Evolutionary conservation across 768 basidiomycete genomes (phyloP).

Genomic region (Pholiota conissans): DNA sequence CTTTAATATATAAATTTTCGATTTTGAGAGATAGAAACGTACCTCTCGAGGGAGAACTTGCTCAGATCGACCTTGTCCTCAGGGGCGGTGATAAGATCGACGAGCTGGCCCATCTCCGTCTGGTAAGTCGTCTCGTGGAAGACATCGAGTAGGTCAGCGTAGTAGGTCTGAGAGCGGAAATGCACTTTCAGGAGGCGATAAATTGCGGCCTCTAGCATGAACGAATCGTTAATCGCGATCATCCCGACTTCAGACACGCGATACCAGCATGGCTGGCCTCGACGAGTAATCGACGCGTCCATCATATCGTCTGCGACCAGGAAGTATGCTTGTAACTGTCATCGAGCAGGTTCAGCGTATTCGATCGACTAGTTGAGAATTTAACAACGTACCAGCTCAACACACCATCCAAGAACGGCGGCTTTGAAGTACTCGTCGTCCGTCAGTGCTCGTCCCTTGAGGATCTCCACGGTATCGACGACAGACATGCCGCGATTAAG

Average conservation of each 20-base stretch:
- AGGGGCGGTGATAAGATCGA: constrained; percentile 94
- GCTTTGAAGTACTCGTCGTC: constrained; percentile 89
- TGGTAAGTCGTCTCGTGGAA: constrained; percentile 91
- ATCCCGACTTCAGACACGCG: constrained; percentile 60
- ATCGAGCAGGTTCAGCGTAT: not conserved
- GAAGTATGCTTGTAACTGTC: constrained; percentile 95
- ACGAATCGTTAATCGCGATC: constrained; percentile 94
- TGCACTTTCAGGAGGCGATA: constrained; percentile 87
- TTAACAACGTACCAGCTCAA: constrained; percentile 78
- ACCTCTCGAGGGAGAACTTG: constrained; percentile 89
- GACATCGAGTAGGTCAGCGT: constrained; percentile 86
- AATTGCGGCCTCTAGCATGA: constrained; percentile 95
- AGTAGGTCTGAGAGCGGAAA: constrained; percentile 79
- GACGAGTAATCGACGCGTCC: constrained; percentile 91
- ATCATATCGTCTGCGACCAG: constrained; percentile 97
- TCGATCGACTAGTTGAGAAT: not conserved
- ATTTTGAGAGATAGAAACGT: constrained; percentile 11
- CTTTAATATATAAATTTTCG: not conserved
- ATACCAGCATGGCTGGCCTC: constrained; percentile 97
- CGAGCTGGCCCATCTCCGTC: constrained; percentile 95
- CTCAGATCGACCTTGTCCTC: constrained; percentile 85
- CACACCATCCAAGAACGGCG: constrained; percentile 91
- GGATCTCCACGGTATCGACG: constrained; percentile 88
- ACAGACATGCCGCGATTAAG: constrained; percentile 97
- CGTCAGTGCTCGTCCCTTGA: constrained; percentile 66